A percentile compares a stretch with the other conserved stretches of the same genome.
Evolutionary conservation across 257 asterid genomes (phyloP).

Genomic region (Marsdenia floribunda): DNA sequence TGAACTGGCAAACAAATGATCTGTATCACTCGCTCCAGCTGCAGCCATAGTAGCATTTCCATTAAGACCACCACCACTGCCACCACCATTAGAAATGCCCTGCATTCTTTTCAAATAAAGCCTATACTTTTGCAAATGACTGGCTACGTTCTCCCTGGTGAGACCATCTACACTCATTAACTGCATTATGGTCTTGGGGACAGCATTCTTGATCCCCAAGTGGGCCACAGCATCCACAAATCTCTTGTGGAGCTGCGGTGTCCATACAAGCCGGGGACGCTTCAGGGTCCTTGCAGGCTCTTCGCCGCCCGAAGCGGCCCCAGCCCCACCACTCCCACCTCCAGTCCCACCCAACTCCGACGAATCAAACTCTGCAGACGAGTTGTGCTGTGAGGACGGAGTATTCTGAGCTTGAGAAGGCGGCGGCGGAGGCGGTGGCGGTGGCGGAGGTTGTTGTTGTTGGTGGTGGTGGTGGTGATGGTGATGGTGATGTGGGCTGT

Average conservation of each 20-base stretch:
- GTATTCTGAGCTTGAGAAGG: slow-evolving; percentile 16
- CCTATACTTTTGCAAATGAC: slow-evolving; percentile 45
- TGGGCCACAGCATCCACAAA: slow-evolving; percentile 50
- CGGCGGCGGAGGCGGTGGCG: slow-evolving; percentile 1
- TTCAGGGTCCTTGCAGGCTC: slow-evolving; percentile 45
- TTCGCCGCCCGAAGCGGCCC: slow-evolving; percentile 22
- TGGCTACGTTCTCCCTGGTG: slow-evolving; percentile 47
- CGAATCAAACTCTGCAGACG: slow-evolving; percentile 62
- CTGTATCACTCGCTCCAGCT: slow-evolving; percentile 34
- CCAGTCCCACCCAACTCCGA: slow-evolving; percentile 46
- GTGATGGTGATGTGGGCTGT: slow-evolving; percentile 29
- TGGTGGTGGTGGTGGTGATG: slow-evolving; percentile 20
- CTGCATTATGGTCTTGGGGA: slow-evolving; percentile 55
- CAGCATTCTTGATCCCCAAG: slow-evolving; percentile 50
- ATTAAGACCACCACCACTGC: slow-evolving; percentile 25
- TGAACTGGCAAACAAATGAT: slow-evolving; percentile 60
- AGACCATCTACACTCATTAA: slow-evolving; percentile 51
- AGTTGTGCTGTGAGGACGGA: slow-evolving; percentile 42
- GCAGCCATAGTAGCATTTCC: slow-evolving; percentile 35
- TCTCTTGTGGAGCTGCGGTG: slow-evolving; percentile 52
- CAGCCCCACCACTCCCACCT: slow-evolving; percentile 24
- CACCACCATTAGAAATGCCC: slow-evolving; percentile 22
- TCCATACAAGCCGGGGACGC: slow-evolving; percentile 52
- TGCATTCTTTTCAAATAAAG: slow-evolving; percentile 50
- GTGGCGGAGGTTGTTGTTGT: slow-evolving; percentile 14